Percentiles rank a stretch among this genome's conserved stretches.
Evolutionary conservation across 129 eudicot species (phyloP).

Genomic region (carrot (Daucus carota)): DNA sequence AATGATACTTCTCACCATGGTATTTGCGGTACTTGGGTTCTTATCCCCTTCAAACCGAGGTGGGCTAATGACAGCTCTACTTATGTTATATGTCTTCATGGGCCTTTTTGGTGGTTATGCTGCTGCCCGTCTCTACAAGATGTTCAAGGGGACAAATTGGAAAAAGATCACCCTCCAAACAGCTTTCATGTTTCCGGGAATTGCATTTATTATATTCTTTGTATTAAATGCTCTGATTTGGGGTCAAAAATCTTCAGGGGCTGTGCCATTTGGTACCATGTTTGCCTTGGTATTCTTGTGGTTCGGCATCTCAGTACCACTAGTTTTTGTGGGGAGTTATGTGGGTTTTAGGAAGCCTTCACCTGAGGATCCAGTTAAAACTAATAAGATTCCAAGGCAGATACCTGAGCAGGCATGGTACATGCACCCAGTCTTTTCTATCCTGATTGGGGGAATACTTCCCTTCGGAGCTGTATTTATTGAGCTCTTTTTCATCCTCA

Average conservation of each 20-base stretch:
- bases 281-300: slow-evolving; percentile 46
- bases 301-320: slow-evolving; percentile 57
- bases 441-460: slow-evolving; percentile 55
- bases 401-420: slow-evolving; percentile 67
- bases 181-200: slow-evolving; percentile 51
- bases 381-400: slow-evolving; percentile 54
- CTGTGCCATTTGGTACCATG: slow-evolving; percentile 61
- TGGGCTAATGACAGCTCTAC: slow-evolving; percentile 54
- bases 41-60: slow-evolving; percentile 59
- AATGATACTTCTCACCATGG: slow-evolving; percentile 47
- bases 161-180: slow-evolving; percentile 46
- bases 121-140: slow-evolving; percentile 49
- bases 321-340: slow-evolving; percentile 43
- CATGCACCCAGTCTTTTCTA: slow-evolving; percentile 56
- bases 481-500: slow-evolving; percentile 56
- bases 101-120: slow-evolving; percentile 58
- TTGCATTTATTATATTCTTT: slow-evolving; percentile 33
- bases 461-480: slow-evolving; percentile 60
- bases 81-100: slow-evolving; percentile 57
- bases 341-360: slow-evolving; percentile 44
- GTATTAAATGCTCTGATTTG: slow-evolving; percentile 43
- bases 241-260: slow-evolving; percentile 62
- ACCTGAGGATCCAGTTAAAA: slow-evolving; percentile 49
- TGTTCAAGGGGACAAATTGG: slow-evolving; percentile 59
- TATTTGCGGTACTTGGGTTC: slow-evolving; percentile 52